phyloP scores from a whole-genome alignment of 2,329 filamentous ascomycete species.

The Ceratocystis huliohia region DNA sequence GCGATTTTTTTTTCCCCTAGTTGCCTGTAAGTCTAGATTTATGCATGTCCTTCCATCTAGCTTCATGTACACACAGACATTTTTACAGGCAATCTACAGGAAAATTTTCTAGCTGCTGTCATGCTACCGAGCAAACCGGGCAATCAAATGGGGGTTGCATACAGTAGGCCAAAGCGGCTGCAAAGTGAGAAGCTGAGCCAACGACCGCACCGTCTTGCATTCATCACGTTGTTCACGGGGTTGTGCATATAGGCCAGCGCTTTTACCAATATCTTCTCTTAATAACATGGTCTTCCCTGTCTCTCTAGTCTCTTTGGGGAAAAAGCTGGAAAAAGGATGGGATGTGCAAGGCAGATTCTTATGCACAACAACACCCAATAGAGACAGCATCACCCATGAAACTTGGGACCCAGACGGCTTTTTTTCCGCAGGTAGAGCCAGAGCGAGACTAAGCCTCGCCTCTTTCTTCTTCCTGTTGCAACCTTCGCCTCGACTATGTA shows the following conservation, averaged over 20 bases:
- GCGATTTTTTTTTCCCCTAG: too few species aligned
- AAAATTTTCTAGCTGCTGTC: background rate
- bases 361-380: background rate
- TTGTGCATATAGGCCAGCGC: background rate
- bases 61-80: background rate
- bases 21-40: too few species aligned
- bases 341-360: conserved; percentile 7
- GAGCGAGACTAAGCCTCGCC: background rate
- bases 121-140: background rate
- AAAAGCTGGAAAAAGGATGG: background rate
- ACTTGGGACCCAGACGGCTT: background rate
- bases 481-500: background rate
- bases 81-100: background rate
- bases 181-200: background rate
- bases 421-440: background rate
- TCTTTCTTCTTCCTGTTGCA: background rate
- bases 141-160: background rate
- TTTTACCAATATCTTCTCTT: background rate
- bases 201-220: background rate
- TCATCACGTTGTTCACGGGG: background rate
- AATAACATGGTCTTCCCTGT: background rate
- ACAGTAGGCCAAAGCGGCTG: conserved; percentile 1
- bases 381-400: background rate
- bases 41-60: too few species aligned
- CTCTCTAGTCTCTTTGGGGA: background rate